These are phyloP conservation scores for Tillandsia fasciculata DNA, from an alignment of 176 grass and related monocot genomes.

Conservation along the genomic window DNA sequence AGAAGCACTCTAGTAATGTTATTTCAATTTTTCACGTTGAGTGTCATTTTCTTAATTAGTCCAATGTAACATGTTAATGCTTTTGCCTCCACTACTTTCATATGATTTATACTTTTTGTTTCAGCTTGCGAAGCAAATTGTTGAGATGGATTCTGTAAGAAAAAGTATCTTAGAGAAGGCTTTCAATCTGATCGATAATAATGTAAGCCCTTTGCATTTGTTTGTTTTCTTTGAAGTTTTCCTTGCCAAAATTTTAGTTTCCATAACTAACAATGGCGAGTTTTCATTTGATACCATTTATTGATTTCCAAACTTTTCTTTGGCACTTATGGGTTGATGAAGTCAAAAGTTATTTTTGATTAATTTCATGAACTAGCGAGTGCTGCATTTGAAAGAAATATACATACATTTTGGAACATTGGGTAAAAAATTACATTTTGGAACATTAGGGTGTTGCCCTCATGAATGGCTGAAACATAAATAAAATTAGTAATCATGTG, in stretches of 20 bases:
- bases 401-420: too few relatives aligned
- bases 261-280: background rate
- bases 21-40: background rate
- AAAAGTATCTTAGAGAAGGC: conserved; percentile 76
- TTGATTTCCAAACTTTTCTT: too few relatives aligned
- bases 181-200: conserved; percentile 73
- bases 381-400: too few relatives aligned
- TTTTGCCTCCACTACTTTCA: background rate
- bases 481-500: too few relatives aligned
- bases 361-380: too few relatives aligned
- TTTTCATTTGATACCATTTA: background rate
- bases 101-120: conserved; percentile 24
- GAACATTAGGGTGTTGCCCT: too few relatives aligned
- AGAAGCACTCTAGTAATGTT: background rate
- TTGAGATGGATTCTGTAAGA: conserved; percentile 63
- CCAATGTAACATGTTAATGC: background rate
- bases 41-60: background rate
- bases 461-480: too few relatives aligned
- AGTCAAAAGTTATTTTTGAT: too few relatives aligned
- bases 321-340: too few relatives aligned
- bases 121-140: conserved; percentile 82
- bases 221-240: background rate
- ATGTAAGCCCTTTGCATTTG: conserved; percentile 39
- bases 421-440: too few relatives aligned
- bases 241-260: too few relatives aligned